phyloP scores from a whole-genome alignment of 306 rosid genomes.

The Ormosia emarginata region DNA sequence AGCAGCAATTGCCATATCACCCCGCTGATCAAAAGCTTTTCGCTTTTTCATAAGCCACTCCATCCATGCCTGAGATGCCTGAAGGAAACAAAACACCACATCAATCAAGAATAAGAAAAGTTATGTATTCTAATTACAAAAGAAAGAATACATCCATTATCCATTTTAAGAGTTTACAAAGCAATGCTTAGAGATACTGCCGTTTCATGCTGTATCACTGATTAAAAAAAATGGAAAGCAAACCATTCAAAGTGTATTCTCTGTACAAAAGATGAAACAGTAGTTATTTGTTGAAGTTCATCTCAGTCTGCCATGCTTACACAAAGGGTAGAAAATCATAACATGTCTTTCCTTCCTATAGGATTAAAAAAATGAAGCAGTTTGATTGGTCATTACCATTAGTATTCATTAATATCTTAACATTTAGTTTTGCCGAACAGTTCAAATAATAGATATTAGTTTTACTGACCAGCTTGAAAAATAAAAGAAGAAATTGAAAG shows the following conservation, averaged over 20 bases:
- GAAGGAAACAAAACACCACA: constrained; percentile 26
- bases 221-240: background rate
- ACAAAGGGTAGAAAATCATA: background rate
- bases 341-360: background rate
- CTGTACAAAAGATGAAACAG: background rate
- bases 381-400: background rate
- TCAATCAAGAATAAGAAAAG: background rate
- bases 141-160: background rate
- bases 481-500: background rate
- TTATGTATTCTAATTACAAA: background rate
- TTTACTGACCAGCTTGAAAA: background rate
- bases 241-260: background rate
- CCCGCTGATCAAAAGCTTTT: constrained; percentile 92
- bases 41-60: constrained; percentile 93
- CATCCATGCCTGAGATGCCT: constrained; percentile 99
- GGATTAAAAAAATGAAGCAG: background rate
- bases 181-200: background rate
- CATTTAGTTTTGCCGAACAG: too few relatives aligned
- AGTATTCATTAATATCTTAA: background rate
- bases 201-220: background rate
- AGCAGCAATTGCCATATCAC: constrained; percentile 95
- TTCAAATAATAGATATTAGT: background rate
- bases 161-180: constrained; percentile 8
- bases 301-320: background rate
- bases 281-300: background rate